Base-by-base conservation (phyloP, 2,329 filamentous ascomycete genomes). In the Scytalidium sp. region DNA sequence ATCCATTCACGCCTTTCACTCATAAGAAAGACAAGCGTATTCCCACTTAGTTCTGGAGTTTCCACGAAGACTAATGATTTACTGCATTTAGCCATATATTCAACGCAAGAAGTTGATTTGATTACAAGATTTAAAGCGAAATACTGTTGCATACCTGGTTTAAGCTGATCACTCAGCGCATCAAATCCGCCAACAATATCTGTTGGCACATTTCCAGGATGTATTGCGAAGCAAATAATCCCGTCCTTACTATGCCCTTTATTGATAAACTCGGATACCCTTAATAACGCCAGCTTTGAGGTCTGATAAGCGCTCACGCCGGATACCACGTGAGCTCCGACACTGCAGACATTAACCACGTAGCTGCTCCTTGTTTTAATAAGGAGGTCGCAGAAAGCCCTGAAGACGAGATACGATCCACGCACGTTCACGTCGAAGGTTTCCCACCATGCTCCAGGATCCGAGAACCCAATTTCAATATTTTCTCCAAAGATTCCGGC, bases 341-440 rank as follows among this genome's bases (percentile, higher is more conserved):
- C 67, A 39, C 72, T 75, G 5, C 64, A 67, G 27, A 80, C 63
- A 47, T 74, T 76, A 49, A 81, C 63, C 20, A 82, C 64, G 0
- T 69, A 74, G 59, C 73, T 74, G 36, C 57, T 55, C 3, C 58
- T 48, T n/a, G 56, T 45, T 51, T 62, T 47, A 36, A 63, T 23
- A 32, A 63, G 19, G 10, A 63, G 41, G 1, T 60, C 59, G 7
- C 80, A 55, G 40, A 79, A 75, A 1, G 70, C 66, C n/a, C 71
- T 68, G 4, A 69, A 63, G 10, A 74, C 58, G 2, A 78, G 63
- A 55, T 74, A 79, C 0, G 69, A 60, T 0, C 77, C 79, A 17
- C 69, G 67, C 11, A 80, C 41, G 56, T 81, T 82, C 39, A 78
- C 66, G 43, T 75, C 69, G 60, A 69, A 74, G 0, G 68, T 69